Evolutionary conservation across 2,329 filamentous ascomycete genomes (phyloP).

Genomic region (Fusarium sp.): DNA sequence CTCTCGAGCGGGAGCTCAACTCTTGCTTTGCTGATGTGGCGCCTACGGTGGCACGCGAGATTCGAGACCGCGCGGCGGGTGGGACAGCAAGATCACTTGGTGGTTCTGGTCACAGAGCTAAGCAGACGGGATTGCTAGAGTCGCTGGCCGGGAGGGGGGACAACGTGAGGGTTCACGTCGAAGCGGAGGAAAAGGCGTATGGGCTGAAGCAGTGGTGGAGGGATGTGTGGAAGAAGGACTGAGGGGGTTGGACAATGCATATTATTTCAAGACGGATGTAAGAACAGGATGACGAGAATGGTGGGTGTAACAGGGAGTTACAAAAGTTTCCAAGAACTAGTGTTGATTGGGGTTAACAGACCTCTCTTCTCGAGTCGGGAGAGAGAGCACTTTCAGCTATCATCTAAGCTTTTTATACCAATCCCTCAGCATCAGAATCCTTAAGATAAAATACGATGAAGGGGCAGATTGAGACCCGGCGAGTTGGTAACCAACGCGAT

Average conservation of each 20-base stretch:
- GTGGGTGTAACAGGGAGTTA: neutral
- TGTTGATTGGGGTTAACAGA: neutral
- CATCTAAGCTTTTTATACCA: neutral
- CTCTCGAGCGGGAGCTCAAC: conserved; percentile 82
- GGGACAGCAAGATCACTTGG: conserved; percentile 50
- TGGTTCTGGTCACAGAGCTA: conserved; percentile 47
- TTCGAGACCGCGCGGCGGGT: conserved; percentile 73
- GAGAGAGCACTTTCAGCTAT: neutral
- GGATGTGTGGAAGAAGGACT: conserved; percentile 71
- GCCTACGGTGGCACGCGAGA: conserved; percentile 77
- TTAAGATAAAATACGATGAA: neutral
- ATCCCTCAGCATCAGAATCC: neutral
- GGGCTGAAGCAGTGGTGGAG: conserved; percentile 91
- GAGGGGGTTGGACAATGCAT: neutral
- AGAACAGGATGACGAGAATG: neutral
- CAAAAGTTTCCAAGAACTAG: neutral
- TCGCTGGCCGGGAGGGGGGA: conserved; percentile 63
- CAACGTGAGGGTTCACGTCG: conserved; percentile 72
- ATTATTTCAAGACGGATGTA: neutral
- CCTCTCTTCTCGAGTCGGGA: neutral
- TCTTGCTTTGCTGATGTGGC: conserved; percentile 90
- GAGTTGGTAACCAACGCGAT: neutral
- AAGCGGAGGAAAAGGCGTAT: conserved; percentile 81
- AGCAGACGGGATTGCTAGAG: conserved; percentile 67
- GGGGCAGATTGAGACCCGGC: neutral